These are phyloP conservation scores for Osmanthus fragrans DNA, from an alignment of 257 asterid species.

Conservation along the genomic window DNA sequence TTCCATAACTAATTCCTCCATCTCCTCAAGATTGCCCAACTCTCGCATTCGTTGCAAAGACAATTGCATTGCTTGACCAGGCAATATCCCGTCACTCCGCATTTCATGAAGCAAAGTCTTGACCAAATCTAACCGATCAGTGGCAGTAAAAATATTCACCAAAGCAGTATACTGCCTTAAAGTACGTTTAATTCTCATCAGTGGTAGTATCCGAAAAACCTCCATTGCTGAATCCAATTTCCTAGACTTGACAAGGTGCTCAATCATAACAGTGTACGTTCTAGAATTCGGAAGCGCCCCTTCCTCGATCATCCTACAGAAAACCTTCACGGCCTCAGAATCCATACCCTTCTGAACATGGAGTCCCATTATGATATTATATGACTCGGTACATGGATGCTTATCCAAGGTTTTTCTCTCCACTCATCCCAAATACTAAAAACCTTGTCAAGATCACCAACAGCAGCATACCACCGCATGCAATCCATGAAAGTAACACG, in stretches of 20 bases:
- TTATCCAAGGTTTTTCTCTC: conserved; percentile 57
- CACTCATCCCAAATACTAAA: conserved; percentile 68
- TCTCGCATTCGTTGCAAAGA: conserved; percentile 65
- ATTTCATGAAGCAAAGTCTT: conserved; percentile 73
- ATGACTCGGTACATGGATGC: conserved; percentile 79
- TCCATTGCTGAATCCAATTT: conserved; percentile 65
- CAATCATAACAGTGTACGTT: conserved; percentile 71
- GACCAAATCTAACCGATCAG: conserved; percentile 48
- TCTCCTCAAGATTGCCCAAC: conserved; percentile 63
- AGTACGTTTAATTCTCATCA: conserved; percentile 74
- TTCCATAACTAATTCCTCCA: conserved; percentile 52
- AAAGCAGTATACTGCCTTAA: conserved; percentile 64
- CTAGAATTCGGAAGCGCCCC: conserved; percentile 91
- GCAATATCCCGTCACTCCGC: conserved; percentile 83
- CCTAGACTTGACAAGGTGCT: conserved; percentile 61
- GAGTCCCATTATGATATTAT: conserved; percentile 75
- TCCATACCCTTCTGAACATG: conserved; percentile 62
- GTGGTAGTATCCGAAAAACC: conserved; percentile 63
- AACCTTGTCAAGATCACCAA: conserved; percentile 72
- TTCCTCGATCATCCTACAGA: conserved; percentile 62
- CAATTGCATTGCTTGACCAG: conserved; percentile 69
- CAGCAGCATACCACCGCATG: conserved; percentile 74
- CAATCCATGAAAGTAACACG: conserved; percentile 81
- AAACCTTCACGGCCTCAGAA: conserved; percentile 61
- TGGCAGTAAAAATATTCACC: conserved; percentile 57